A percentile compares a stretch with the other conserved stretches of the same genome.
phyloP scores from a whole-genome alignment of 2,329 filamentous ascomycete species.

The Hypoxylon sp. region DNA sequence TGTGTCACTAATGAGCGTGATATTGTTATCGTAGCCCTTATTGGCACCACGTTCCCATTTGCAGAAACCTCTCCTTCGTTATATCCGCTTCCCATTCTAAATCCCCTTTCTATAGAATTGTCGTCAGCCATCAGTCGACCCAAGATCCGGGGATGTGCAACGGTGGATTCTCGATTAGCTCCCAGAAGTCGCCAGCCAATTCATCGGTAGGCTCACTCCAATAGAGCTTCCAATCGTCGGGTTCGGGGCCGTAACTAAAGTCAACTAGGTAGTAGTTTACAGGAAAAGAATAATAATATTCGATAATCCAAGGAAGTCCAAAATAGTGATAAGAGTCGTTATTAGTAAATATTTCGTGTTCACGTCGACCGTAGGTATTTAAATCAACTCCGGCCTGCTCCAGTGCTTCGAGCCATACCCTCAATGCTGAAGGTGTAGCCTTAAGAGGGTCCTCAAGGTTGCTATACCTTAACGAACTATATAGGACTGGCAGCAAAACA shows the following conservation, averaged over 20 bases:
- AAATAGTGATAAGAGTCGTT: neutral
- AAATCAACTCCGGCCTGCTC: slow-evolving; percentile 24
- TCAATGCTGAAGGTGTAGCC: neutral
- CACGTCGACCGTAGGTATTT: slow-evolving; percentile 19
- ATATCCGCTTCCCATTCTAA: neutral
- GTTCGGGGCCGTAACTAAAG: slow-evolving; percentile 35
- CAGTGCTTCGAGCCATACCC: slow-evolving; percentile 25
- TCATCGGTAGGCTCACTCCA: slow-evolving; percentile 37
- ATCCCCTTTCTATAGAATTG: too few relatives aligned
- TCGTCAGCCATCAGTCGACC: slow-evolving; percentile 35
- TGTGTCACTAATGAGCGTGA: neutral
- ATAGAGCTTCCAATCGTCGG: slow-evolving; percentile 43
- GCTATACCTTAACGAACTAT: neutral
- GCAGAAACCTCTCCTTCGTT: neutral
- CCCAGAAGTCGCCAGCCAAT: slow-evolving; percentile 46
- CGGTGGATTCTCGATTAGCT: slow-evolving; percentile 39
- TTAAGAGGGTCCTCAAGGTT: neutral
- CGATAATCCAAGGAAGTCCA: too few relatives aligned
- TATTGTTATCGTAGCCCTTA: neutral
- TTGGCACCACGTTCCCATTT: neutral
- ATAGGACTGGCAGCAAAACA: neutral
- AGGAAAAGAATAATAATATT: too few relatives aligned
- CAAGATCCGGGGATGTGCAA: slow-evolving; percentile 40
- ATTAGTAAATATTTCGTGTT: slow-evolving; percentile 14
- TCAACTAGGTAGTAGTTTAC: slow-evolving; percentile 23